Percentiles rank a stretch among this genome's conserved stretches.
phyloP scores from a whole-genome alignment of 2,329 filamentous ascomycete genomes.

The Exophiala mesophila region DNA sequence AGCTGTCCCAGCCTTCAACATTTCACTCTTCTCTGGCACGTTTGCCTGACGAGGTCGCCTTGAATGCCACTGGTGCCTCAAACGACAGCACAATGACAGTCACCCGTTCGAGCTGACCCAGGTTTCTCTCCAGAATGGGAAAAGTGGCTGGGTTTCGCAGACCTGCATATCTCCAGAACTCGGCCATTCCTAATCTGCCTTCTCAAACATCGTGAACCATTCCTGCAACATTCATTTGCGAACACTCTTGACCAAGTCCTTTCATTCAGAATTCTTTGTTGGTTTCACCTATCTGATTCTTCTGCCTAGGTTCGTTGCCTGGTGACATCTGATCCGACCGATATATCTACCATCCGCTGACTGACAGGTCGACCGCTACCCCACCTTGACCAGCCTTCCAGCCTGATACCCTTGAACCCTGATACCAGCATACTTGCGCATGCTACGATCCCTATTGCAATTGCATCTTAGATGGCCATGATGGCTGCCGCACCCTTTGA shows the following conservation, averaged over 20 bases:
- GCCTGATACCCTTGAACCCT: too few species aligned
- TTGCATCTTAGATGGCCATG: constrained; percentile 31
- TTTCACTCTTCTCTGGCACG: constrained; percentile 23
- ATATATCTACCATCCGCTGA: constrained; percentile 2
- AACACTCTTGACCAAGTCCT: constrained; percentile 24
- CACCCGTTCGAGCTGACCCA: too few species aligned
- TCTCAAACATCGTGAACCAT: constrained; percentile 27
- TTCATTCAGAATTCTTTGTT: too few species aligned
- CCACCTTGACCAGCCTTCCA: constrained; percentile 15
- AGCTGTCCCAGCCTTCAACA: constrained; percentile 23
- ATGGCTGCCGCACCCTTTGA: constrained; percentile 42
- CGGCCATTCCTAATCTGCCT: constrained; percentile 15
- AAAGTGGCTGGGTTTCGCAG: constrained; percentile 11
- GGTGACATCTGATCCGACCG: constrained; percentile 5
- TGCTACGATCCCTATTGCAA: constrained; percentile 11
- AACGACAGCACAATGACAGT: too few species aligned
- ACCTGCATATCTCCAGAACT: constrained; percentile 18
- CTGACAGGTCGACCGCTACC: constrained; percentile 16
- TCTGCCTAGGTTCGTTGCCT: constrained; percentile 23
- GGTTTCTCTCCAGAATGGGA: constrained; percentile 1
- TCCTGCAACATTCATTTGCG: constrained; percentile 22
- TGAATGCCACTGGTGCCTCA: too few species aligned
- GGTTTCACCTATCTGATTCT: too few species aligned
- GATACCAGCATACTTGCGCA: too few species aligned
- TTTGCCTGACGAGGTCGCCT: constrained; percentile 7